Conservation (phyloP, 2,329 filamentous ascomycete species). For the Alternaria brassicicola region DNA sequence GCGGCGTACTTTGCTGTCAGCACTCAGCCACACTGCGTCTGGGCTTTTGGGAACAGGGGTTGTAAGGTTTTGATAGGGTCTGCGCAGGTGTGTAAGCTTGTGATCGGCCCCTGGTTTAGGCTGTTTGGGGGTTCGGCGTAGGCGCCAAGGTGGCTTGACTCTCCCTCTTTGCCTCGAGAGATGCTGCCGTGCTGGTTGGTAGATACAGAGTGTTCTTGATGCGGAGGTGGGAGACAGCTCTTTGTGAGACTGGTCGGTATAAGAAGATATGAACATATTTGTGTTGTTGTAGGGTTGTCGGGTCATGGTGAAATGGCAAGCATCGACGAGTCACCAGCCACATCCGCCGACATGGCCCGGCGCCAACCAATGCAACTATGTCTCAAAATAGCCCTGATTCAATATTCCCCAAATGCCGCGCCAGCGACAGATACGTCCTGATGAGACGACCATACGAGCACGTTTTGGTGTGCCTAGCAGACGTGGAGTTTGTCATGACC, state of each 20-base stretch:
- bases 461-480: not conserved
- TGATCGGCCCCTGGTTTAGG: conserved; percentile 16
- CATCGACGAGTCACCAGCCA: conserved; percentile 10
- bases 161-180: too few species aligned
- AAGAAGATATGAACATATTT: not conserved
- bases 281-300: not conserved
- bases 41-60: conserved; percentile 14
- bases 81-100: not conserved
- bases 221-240: too few species aligned
- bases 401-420: conserved; percentile 7
- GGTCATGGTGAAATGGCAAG: not conserved
- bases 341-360: not conserved
- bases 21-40: conserved; percentile 25
- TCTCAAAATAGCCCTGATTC: conserved; percentile 14
- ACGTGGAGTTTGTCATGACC: not conserved
- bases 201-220: not conserved
- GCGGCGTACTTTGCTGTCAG: not conserved
- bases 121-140: conserved; percentile 3
- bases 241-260: not conserved
- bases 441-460: conserved; percentile 13
- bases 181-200: too few species aligned
- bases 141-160: conserved; percentile 1
- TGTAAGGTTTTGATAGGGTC: not conserved
- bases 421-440: conserved; percentile 7
- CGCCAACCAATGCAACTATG: conserved; percentile 4